Base-by-base conservation (phyloP, 768 basidiomycete species). In the Lactifluus piperatus region DNA sequence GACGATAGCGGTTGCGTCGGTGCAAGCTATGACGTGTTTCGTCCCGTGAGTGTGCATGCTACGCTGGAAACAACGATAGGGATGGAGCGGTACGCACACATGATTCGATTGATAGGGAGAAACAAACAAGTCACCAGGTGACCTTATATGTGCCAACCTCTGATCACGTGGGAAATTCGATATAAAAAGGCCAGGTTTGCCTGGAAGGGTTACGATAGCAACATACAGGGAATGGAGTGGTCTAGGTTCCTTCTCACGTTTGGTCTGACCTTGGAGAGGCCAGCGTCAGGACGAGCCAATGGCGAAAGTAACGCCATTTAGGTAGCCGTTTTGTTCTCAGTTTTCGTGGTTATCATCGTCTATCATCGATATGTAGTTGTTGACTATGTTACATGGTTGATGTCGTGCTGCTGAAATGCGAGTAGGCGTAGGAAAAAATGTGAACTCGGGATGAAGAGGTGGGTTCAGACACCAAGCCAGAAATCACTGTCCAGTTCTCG, bases 401-500 rank as follows among this genome's bases (percentile, higher is more conserved):
- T n/a, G n/a, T n/a, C n/a, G n/a, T n/a, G n/a, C n/a, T n/a, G n/a
- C 37, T 29, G 27, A 3, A 14, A 20, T 36, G 44, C 18, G n/a
- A 11, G 11, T 8, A 3, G 22, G 22, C n/a, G 2, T 10, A 8
- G 8, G 7, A 43, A 43, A 20, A 10, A 44, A 20, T 3, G 41
- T 20, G 9, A 5, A 41, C n/a, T 41, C 18, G 14, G 37, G 41
- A 43, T 43, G 10, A 52, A 22, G 47, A 8, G 11, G 7, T 22
- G 45, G 20, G 20, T 30, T 66, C 30, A 50, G 43, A 54, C 26
- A 20, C 58, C 32, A 34, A 29, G 29, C 52, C 56, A 53, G 24
- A 54, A 57, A 32, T 65, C 62, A 27, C 58, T 57, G 34, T 57
- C 55, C 10, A n/a, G 49, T 32, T 27, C 34, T n/a, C 34, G 56